Evolutionary conservation across 2,329 filamentous ascomycete species (phyloP), one percentile per base, ranked within the genome.

Genomic region (Pseudogymnoascus sp.): DNA sequence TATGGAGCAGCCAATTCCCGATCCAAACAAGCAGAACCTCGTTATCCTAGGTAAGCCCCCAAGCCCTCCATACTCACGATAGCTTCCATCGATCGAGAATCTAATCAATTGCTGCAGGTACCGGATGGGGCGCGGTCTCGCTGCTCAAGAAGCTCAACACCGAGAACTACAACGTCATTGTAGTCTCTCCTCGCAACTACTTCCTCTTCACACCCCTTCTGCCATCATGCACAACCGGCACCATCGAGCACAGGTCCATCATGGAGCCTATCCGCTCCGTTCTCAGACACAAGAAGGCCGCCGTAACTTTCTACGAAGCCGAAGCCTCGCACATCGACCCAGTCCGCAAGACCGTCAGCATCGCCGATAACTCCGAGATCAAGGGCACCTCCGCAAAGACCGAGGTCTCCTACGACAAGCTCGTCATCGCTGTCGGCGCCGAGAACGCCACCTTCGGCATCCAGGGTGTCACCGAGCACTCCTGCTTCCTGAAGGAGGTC

Each of bases 381-480:
- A 93, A 95, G 81, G 93, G 93, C 67, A 85, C 88, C 69, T 86
- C 86, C 57, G 86, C 83, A 66, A 83, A 90, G 77, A 96, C 92
- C 28, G 92, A 97, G 79, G 91, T 99, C 65, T 88, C 92, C 65
- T 99, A 97, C 76, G 95, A 99, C 79, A 96, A 98, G 92, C 87
- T 99, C 51, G 95, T 99, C 66, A 87, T 99, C 66, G 95, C 93
- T 73, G 95, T 99, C 64, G 95, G 95, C 70, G 95, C 95, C 69
- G 95, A 98, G 83, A 99, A 98, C 78, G 93, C 95, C 63, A 99
- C 95, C 65, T 99, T 99, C 75, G 95, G 93, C 72, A 98, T 99
- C 73, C 92, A 92, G 63, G 95, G 95, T 77, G 95, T 99, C 64
- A 88, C 87, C 70, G 95, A 99, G 79, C 81, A 99, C 82, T 93